Base-by-base conservation (phyloP, 1,284 basidiomycete genomes). In the Ustilago trichophora region DNA sequence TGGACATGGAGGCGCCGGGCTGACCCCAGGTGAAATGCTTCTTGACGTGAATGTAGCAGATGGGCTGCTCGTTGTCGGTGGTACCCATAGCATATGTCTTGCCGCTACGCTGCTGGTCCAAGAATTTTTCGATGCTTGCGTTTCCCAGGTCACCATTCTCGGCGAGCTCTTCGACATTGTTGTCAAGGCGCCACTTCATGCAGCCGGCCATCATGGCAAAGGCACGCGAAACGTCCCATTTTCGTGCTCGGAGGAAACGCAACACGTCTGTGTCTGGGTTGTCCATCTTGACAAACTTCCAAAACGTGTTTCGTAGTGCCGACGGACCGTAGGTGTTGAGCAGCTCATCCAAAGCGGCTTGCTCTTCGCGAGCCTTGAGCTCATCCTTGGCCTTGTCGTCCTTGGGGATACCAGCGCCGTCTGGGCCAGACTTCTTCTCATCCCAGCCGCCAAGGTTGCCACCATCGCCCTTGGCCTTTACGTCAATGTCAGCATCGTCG, bases 171-270 rank as follows among this genome's bases (percentile, higher is more conserved):
- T 82, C 78, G 40, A 83, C 78, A 21, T 75, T 73, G 35, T 73
- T 68, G 56, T 80, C 75, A 15, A 76, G 68, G 29, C 80, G 75
- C 79, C 75, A 80, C 58, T 78, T 81, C 44, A 80, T 52, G 53
- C 76, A 73, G 4, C 58, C 57, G 34, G 73, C 77, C 44, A 83
- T 70, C 82, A 83, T 83, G 25, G 82, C 82, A 38, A 82, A 73
- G 13, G 80, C 82, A 10, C 82, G 80, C 13, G 71, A 68, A 1
- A 78, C 73, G 37, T 82, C 78, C 82, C 82, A 83, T 68, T 76
- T 76, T 34, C 82, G 75, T 3, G 82, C 82, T 35, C 82, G 76
- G 2, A 83, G 58, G 72, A 82, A 83, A 21, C 82, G 76, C 22
- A 83, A 73, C 52, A 80, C 66, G 33, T 76, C 65, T 34, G 77